Base-by-base conservation (phyloP, 805 yeast species). In the Suhomyces sp. region DNA sequence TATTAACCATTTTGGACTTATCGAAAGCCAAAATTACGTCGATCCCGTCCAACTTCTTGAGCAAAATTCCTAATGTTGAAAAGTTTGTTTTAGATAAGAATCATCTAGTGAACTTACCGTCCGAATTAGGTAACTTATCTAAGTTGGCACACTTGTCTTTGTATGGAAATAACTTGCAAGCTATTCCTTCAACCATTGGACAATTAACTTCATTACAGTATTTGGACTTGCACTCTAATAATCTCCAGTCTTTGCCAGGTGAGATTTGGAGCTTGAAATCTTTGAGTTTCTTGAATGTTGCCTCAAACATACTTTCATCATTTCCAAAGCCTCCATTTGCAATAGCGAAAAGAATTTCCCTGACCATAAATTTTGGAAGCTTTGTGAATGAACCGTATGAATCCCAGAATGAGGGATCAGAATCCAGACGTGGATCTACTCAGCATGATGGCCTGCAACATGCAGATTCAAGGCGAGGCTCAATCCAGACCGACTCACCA, bases 221-320 rank as follows among this genome's bases (percentile, higher is more conserved):
- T 29, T 65, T 91, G 37, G 96, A 91, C 56, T 61, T 88, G 27
- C 96, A 91, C 59, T 77, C 85, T 27, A 91, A 91, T 59, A 88
- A 88, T 51, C 67, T 91, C 46, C 81, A 86, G 45, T 55, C 65
- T 6, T 63, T 91, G 19, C 85, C 88, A 0, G 72, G 72, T 19
- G 83, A 78, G 14, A 70, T 85, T 21, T 85, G 90, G 83, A 63
- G 72, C 34, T 58, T 86, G 50, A 59, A 57, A 25, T 74, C 77
- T 5, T 68, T 85, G 46, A 69, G 76, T 4, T 57, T 62, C 4
- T 65, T 88, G 43, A 88, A 88, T 57, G 69, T 83, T 1, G 79
- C 95, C 0, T 83, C 95, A 0, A 88, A 88, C 48, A 65, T 81
- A 44, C 62, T 85, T 19, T 77, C 76, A 20, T 51, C 70, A 0